These are phyloP conservation scores for Cicer cuneatum DNA, from an alignment of 306 rosid genomes.

Conservation along the genomic window DNA sequence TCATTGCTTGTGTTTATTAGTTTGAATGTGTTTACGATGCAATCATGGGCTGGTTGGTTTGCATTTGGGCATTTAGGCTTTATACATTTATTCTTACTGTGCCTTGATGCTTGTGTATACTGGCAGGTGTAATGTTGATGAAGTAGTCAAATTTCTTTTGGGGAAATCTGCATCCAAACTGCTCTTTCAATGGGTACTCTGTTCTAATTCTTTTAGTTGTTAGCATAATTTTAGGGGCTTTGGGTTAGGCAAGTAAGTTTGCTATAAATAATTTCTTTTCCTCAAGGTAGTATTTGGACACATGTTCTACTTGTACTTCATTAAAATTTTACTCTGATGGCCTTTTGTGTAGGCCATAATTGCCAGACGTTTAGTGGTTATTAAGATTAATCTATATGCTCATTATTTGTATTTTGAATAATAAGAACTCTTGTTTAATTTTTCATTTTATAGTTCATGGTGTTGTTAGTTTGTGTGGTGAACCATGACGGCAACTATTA, in stretches of 20 bases:
- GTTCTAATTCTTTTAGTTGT: constrained; percentile 29
- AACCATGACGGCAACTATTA: too few species aligned
- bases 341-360: not conserved
- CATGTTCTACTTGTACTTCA: constrained; percentile 23
- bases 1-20: constrained; percentile 29
- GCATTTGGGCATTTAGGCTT: constrained; percentile 34
- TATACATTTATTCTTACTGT: constrained; percentile 26
- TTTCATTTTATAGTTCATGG: too few species aligned
- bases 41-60: constrained; percentile 9
- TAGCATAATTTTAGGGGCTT: constrained; percentile 18
- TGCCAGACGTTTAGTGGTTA: constrained; percentile 20
- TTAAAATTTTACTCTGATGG: constrained; percentile 33
- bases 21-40: constrained; percentile 38
- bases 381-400: constrained; percentile 22
- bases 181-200: constrained; percentile 85
- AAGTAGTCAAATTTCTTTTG: constrained; percentile 58
- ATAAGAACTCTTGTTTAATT: not conserved
- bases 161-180: constrained; percentile 60
- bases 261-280: constrained; percentile 30
- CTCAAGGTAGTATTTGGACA: constrained; percentile 6
- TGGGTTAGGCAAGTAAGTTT: constrained; percentile 36
- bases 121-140: constrained; percentile 69
- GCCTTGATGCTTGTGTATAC: constrained; percentile 28
- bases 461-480: too few species aligned
- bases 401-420: constrained; percentile 26